Base-by-base conservation (phyloP, 1,139 yeast genomes). In the Eremothecium gossypii region DNA sequence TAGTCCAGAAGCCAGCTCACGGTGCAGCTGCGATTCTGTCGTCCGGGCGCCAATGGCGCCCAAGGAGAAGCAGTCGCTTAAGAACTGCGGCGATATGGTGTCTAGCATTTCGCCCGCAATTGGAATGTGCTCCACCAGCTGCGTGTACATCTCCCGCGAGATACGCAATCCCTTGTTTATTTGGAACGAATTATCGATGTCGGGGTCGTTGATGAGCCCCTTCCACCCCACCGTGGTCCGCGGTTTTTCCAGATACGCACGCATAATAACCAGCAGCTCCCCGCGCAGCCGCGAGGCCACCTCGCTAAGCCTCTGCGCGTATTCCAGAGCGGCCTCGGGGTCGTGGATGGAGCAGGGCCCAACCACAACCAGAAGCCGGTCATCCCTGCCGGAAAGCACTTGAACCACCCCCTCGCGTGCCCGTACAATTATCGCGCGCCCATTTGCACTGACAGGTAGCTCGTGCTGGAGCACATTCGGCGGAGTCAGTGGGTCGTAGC, bases 211-310 rank as follows among this genome's bases (percentile, higher is more conserved):
- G 58, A 91, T 89, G 55, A 91, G 73, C 51, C 96, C 98, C 67
- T 91, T 91, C 98, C 98, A 91, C 48, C 98, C 98, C 41, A 91
- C 97, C 20, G 97, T 91, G 42, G 98, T 91, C 69, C 98, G 79
- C 51, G 98, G 98, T 68, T 91, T 91, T 67, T 91, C 98, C 58
- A 91, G 74, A 70, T 91, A 91, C 3, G 97, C 97, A 70, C 98
- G 80, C 98, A 91, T 91, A 48, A 91, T 83, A 47, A 91, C 80
- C 50, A 78, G 76, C 44, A 91, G 74, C 55, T 89, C 96, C 39
- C 76, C 77, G 53, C 81, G 73, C 52, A 83, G 70, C 57, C 78
- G 73, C 39, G 79, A 77, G 32, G 83, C 67, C 34, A 83, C 66
- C 42, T 70, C 68, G 43, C 75, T 67, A 51, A 91, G 73, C 54